Conservation (phyloP, 495 filamentous ascomycete genomes). For the Podospora sp. region DNA sequence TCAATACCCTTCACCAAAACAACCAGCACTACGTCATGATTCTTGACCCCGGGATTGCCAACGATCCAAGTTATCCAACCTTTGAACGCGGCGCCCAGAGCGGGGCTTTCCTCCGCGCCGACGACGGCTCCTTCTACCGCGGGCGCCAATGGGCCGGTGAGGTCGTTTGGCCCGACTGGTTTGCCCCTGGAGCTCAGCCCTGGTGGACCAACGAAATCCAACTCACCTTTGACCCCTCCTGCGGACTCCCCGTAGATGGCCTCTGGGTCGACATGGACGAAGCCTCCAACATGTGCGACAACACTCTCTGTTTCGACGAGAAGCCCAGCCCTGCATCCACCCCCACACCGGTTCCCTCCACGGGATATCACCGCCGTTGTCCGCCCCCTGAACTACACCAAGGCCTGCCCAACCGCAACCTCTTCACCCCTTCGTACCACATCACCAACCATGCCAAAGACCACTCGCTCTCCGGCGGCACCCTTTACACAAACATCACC, state of each 20-base stretch:
- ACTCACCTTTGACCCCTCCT: constrained; percentile 64
- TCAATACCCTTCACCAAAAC: constrained; percentile 68
- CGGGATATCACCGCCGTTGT: neutral
- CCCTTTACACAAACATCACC: constrained; percentile 71
- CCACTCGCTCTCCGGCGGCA: constrained; percentile 68
- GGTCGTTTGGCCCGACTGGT: constrained; percentile 86
- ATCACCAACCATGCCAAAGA: constrained; percentile 70
- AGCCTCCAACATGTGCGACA: constrained; percentile 33
- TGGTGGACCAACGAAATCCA: constrained; percentile 80
- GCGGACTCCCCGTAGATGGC: constrained; percentile 79
- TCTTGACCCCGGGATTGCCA: constrained; percentile 80
- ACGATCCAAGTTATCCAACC: constrained; percentile 60
- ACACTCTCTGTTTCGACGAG: constrained; percentile 19
- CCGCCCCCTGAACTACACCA: constrained; percentile 23
- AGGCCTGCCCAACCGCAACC: constrained; percentile 64
- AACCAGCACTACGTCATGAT: constrained; percentile 82
- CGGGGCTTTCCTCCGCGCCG: constrained; percentile 64
- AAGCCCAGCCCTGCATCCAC: neutral
- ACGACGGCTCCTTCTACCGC: constrained; percentile 67
- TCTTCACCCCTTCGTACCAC: constrained; percentile 70
- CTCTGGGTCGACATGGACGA: constrained; percentile 87
- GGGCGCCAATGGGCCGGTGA: constrained; percentile 86
- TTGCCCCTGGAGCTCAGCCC: constrained; percentile 61
- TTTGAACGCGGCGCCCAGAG: constrained; percentile 63
- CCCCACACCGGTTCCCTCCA: neutral